Evolutionary conservation across 148 eudicot species (phyloP), one percentile per base, ranked within the genome.

Genomic region (Drosera capensis): DNA sequence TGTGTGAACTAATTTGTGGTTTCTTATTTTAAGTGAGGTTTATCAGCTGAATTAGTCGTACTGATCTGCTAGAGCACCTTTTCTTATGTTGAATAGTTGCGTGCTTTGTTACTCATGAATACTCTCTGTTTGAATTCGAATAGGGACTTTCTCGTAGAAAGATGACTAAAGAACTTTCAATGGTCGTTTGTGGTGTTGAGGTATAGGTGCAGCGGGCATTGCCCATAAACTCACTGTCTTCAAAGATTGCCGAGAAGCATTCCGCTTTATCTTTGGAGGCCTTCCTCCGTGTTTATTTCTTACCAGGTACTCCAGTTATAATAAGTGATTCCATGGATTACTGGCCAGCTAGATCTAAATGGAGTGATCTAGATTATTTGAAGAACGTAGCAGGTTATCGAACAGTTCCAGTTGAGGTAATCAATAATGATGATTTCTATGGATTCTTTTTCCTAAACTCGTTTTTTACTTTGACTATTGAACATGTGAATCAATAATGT

Each of bases 391-490:
- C 87, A 15, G 97, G 97, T 44, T 77, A 54, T 49, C 97, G 97
- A 22, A 90, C 97, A 25, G 74, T 90, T 60, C 97, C 99, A n/a
- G 94, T 90, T 41, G 99, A 90, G 99, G 99, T 90, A 68, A 80
- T n/a, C n/a, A n/a, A n/a, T n/a, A n/a, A n/a, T n/a, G n/a, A n/a
- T n/a, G n/a, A n/a, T n/a, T n/a, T n/a, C n/a, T n/a, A n/a, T n/a
- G n/a, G n/a, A n/a, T n/a, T n/a, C n/a, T n/a, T n/a, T n/a, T n/a
- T n/a, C n/a, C n/a, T n/a, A n/a, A n/a, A n/a, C n/a, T n/a, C n/a
- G n/a, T n/a, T n/a, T n/a, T n/a, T n/a, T n/a, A n/a, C n/a, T n/a
- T n/a, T n/a, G n/a, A n/a, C n/a, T n/a, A n/a, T n/a, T n/a, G n/a
- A n/a, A n/a, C n/a, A n/a, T n/a, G n/a, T n/a, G n/a, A n/a, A n/a